phyloP scores from a whole-genome alignment of 2,329 filamentous ascomycete genomes.

The Sclerotinia borealis region DNA sequence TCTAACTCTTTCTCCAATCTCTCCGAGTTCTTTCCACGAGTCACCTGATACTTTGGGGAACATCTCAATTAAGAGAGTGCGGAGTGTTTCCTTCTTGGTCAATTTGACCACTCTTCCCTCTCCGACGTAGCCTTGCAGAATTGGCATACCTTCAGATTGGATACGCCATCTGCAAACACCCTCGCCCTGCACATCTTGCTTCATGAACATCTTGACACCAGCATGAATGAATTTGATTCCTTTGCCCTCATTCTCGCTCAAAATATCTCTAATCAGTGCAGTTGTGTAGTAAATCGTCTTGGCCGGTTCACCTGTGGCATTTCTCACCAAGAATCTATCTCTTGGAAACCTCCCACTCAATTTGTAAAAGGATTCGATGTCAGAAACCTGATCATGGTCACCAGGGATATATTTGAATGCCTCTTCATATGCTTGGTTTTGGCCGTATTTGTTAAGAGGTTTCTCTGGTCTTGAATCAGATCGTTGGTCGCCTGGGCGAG shows the following conservation, averaged over 20 bases:
- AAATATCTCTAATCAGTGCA: conserved; percentile 74
- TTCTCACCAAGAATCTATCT: conserved; percentile 93
- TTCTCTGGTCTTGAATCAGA: conserved; percentile 17
- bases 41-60: conserved; percentile 81
- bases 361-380: conserved; percentile 79
- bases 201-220: conserved; percentile 98
- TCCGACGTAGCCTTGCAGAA: conserved; percentile 86
- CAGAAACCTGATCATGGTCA: conserved; percentile 67
- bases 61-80: conserved; percentile 85
- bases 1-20: conserved; percentile 78
- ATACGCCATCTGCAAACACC: conserved; percentile 92
- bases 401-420: conserved; percentile 85
- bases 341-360: conserved; percentile 78
- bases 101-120: conserved; percentile 69
- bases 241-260: conserved; percentile 79
- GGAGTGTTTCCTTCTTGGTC: conserved; percentile 71
- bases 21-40: conserved; percentile 69
- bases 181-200: conserved; percentile 83
- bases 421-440: conserved; percentile 62
- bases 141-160: conserved; percentile 87
- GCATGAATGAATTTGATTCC: conserved; percentile 95
- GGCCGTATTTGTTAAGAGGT: conserved; percentile 15
- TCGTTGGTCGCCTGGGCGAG: conserved; percentile 24
- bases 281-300: conserved; percentile 98
- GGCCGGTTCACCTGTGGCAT: conserved; percentile 77